Percentiles rank a stretch among this genome's conserved stretches.
phyloP scores from a whole-genome alignment of 768 basidiomycete genomes.

The Galerina marginata region DNA sequence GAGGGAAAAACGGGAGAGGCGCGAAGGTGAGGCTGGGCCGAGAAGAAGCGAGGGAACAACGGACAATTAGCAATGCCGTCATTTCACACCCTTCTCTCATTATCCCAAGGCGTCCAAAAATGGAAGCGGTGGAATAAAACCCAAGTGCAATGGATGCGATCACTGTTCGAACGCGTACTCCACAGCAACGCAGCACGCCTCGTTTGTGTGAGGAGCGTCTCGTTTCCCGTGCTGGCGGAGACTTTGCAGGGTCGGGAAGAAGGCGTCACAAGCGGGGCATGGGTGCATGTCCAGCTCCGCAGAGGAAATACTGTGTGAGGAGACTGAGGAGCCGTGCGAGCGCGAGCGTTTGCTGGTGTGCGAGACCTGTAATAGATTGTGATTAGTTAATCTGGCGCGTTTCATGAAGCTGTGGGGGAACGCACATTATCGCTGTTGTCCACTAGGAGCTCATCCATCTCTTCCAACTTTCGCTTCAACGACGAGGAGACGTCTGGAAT shows the following conservation, averaged over 20 bases:
- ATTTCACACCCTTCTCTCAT: slow-evolving; percentile 7
- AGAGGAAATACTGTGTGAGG: slow-evolving; percentile 36
- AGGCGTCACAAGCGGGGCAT: slow-evolving; percentile 78
- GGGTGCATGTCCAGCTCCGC: slow-evolving; percentile 56
- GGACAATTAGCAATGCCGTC: slow-evolving; percentile 21
- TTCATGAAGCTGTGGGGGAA: slow-evolving; percentile 10
- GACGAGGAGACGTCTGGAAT: slow-evolving; percentile 32
- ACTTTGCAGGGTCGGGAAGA: slow-evolving; percentile 62
- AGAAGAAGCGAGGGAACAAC: background rate
- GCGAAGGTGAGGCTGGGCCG: background rate
- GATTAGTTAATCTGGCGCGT: slow-evolving; percentile 5
- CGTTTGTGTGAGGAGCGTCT: slow-evolving; percentile 51
- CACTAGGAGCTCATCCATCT: slow-evolving; percentile 37
- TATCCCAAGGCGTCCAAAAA: background rate
- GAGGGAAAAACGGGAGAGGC: slow-evolving; percentile 10
- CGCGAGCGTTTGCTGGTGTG: slow-evolving; percentile 65
- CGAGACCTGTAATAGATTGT: slow-evolving; percentile 42
- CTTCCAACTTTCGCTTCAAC: slow-evolving; percentile 57
- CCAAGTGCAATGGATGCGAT: background rate
- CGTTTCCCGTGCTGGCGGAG: slow-evolving; percentile 64
- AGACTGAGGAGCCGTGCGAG: slow-evolving; percentile 33
- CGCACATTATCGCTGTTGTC: slow-evolving; percentile 44
- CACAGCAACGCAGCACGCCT: slow-evolving; percentile 76
- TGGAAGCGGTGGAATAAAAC: background rate
- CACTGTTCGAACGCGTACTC: slow-evolving; percentile 69